Evolutionary conservation across 2,329 filamentous ascomycete species (phyloP), one percentile per base, ranked within the genome.

Genomic region (Verticillium isaacii): DNA sequence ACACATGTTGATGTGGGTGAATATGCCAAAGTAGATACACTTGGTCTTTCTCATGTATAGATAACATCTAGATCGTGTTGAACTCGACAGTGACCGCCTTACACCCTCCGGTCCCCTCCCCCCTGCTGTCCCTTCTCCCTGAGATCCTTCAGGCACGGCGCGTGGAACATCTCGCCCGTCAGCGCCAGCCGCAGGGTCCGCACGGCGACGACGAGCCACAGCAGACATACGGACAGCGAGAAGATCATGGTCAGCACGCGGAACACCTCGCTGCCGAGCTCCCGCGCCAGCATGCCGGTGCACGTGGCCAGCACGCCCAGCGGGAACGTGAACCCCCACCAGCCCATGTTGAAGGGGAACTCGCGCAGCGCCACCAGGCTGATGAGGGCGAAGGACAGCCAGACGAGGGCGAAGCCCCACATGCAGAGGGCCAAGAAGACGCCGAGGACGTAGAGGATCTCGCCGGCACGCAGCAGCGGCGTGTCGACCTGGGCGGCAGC

Each of bases 401-500:
- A 80, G 3, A 79, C 68, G 6, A 81, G 69, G 2, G 73, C 79
- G 58, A 80, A 80, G 0, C 76, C 78, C 75, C 77, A 80, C 72
- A 81, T 76, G 34, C 78, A 63, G 12, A 80, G 68, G 5, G 74
- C 78, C 11, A 75, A 59, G 58, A 80, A 74, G 23, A 85, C 75
- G 0, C 88, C 86, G 0, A 86, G 62, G 1, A 86, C 75, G 65
- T 89, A 89, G 6, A 88, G 76, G 3, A 88, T 77, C 32, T 81
- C 75, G 0, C 85, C 83, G 25, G 66, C 73, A 1, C 82, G 74
- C 14, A 75, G 61, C 19, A 71, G 71, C 25, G 71, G 75, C 29
- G 29, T 29, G 2, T 80, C 75, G 36, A 75, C 77, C 0, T 78
- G 78, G 19, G 89, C 84, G 0, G 76, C 74, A 59, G 65, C 69